phyloP scores from a whole-genome alignment of 2,329 filamentous ascomycete genomes.

The Phyllachora maydis region DNA sequence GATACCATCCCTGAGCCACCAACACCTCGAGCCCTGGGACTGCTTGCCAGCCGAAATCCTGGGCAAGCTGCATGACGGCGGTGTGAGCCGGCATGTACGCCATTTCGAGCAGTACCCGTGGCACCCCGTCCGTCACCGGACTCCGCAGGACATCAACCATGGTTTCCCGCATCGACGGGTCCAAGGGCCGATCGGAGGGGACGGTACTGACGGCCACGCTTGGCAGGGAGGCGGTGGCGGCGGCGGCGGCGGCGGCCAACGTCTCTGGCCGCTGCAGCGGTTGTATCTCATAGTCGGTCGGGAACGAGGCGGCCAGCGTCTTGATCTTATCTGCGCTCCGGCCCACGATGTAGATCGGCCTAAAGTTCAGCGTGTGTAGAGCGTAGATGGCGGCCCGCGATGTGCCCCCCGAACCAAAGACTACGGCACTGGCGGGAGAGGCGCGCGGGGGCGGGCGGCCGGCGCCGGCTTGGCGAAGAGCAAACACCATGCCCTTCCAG shows the following conservation, averaged over 20 bases:
- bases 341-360: conserved; percentile 72
- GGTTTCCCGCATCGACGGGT: conserved; percentile 44
- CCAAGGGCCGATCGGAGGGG: conserved; percentile 71
- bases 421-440: conserved; percentile 38
- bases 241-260: conserved; percentile 23
- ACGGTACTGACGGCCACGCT: conserved; percentile 75
- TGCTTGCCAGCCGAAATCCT: conserved; percentile 58
- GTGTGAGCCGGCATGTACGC: conserved; percentile 83
- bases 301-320: conserved; percentile 51
- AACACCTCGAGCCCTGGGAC: conserved; percentile 80
- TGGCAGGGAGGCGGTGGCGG: conserved; percentile 28
- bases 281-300: conserved; percentile 46
- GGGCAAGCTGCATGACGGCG: conserved; percentile 65
- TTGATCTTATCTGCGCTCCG: conserved; percentile 50
- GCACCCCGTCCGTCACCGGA: conserved; percentile 11
- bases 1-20: conserved; percentile 73
- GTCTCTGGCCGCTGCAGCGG: conserved; percentile 40
- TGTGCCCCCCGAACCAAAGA: conserved; percentile 83
- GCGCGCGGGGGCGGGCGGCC: conserved; percentile 15
- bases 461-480: conserved; percentile 50
- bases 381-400: conserved; percentile 82
- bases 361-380: conserved; percentile 63
- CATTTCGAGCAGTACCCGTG: conserved; percentile 69
- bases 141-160: conserved; percentile 31
- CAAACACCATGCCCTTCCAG: conserved; percentile 77